A percentile compares a stretch with the other conserved stretches of the same genome.
These are phyloP conservation scores for Dovyalis caffra DNA, from an alignment of 345 rosid species.

Conservation along the genomic window DNA sequence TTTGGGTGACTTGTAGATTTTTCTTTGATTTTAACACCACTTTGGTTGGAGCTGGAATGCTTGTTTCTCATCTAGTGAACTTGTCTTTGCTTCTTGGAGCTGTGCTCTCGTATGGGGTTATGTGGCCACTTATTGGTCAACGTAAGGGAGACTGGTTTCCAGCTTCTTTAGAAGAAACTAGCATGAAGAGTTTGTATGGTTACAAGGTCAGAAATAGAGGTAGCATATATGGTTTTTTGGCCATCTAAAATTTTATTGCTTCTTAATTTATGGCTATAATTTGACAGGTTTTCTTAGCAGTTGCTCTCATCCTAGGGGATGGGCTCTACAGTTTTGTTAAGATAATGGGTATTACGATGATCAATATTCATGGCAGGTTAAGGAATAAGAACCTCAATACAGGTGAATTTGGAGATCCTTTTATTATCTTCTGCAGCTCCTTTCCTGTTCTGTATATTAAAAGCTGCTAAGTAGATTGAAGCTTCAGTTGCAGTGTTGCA, in stretches of 20 bases:
- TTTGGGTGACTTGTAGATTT: constrained; percentile 43
- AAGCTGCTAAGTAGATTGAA: too few relatives aligned
- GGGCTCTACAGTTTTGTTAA: constrained; percentile 88
- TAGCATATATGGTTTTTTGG: not conserved
- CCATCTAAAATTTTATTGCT: not conserved
- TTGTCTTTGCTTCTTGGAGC: constrained; percentile 84
- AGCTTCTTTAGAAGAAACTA: constrained; percentile 53
- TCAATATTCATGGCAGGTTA: constrained; percentile 46
- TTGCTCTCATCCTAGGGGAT: constrained; percentile 86
- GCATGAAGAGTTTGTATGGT: constrained; percentile 86
- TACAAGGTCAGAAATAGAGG: constrained; percentile 60
- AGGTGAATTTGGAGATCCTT: constrained; percentile 15
- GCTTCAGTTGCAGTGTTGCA: not conserved
- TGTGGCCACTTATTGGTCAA: constrained; percentile 83
- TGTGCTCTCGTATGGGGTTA: constrained; percentile 68
- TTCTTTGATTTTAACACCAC: constrained; percentile 87
- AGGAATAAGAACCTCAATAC: constrained; percentile 37
- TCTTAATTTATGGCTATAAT: not conserved
- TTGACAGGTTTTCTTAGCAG: constrained; percentile 65
- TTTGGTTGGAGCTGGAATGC: constrained; percentile 90
- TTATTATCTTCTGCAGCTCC: not conserved
- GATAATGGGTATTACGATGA: constrained; percentile 47
- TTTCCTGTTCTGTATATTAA: not conserved
- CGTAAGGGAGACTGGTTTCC: constrained; percentile 83
- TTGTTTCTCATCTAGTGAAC: constrained; percentile 87